phyloP scores from a whole-genome alignment of 2,329 filamentous ascomycete genomes.

The Simplicillium sp. region DNA sequence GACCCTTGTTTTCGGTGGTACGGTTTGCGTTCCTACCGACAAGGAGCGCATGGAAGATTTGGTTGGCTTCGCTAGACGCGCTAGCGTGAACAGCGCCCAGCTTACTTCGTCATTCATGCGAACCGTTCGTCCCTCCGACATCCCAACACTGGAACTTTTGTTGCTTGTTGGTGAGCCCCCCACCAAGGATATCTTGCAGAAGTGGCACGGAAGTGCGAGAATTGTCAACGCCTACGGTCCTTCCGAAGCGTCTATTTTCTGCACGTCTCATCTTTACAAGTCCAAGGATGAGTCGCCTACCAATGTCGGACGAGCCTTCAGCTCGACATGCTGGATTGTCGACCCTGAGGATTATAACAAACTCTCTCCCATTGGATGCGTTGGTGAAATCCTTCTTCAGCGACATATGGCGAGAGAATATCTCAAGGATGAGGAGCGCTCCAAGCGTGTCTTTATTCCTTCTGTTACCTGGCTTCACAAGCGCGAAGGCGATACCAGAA shows the following conservation, averaged over 20 bases:
- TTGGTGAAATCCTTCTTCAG: constrained; percentile 12
- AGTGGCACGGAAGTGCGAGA: background rate
- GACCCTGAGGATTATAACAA: constrained; percentile 3
- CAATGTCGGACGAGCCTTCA: constrained; percentile 6
- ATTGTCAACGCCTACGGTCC: constrained; percentile 6
- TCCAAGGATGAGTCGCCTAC: background rate
- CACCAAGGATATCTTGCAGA: constrained; percentile 14
- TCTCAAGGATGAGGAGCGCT: constrained; percentile 6
- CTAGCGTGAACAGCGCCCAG: constrained; percentile 3
- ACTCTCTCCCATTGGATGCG: constrained; percentile 7
- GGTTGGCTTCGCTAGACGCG: constrained; percentile 3
- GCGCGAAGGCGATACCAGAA: background rate
- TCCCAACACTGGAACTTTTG: background rate
- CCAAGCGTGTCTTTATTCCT: constrained; percentile 13
- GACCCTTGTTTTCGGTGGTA: constrained; percentile 3
- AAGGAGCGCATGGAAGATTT: constrained; percentile 5
- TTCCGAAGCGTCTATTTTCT: background rate
- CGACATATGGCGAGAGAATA: constrained; percentile 10
- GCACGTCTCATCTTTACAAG: background rate
- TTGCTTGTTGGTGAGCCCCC: constrained; percentile 23
- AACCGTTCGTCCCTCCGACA: background rate
- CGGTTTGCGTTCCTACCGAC: constrained; percentile 7
- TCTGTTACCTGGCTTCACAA: background rate
- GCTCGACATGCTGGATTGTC: constrained; percentile 4
- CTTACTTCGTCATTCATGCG: constrained; percentile 3